Conservation (phyloP, 2,329 filamentous ascomycete species). For the Neopestalotiopsis sp. region DNA sequence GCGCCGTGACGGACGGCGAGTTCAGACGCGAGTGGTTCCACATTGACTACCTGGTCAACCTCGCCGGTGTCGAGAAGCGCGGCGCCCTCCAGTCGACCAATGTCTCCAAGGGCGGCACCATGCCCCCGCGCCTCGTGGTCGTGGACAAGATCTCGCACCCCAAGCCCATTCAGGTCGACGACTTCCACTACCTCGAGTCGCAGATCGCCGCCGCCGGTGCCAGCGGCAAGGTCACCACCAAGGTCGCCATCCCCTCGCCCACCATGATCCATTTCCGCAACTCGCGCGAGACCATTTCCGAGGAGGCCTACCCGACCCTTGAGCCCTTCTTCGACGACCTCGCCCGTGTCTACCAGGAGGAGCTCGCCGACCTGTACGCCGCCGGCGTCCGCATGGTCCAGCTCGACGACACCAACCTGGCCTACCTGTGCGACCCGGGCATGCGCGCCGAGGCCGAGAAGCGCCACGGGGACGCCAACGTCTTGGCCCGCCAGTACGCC, state of each 20-base stretch:
- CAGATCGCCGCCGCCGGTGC: constrained; percentile 43
- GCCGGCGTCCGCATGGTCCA: constrained; percentile 63
- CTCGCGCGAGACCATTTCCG: constrained; percentile 57
- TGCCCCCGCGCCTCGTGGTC: constrained; percentile 59
- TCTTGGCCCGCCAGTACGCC: constrained; percentile 57
- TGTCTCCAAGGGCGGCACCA: constrained; percentile 53
- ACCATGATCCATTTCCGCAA: constrained; percentile 68
- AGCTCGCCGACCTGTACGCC: constrained; percentile 54
- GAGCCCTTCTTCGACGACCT: constrained; percentile 62
- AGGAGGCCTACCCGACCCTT: constrained; percentile 57
- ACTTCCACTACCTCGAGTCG: constrained; percentile 59
- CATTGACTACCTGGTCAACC: constrained; percentile 61
- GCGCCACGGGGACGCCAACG: constrained; percentile 55
- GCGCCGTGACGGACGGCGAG: constrained; percentile 60
- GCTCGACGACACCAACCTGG: constrained; percentile 65
- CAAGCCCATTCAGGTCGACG: constrained; percentile 59
- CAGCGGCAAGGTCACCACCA: constrained; percentile 46
- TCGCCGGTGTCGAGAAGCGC: constrained; percentile 57
- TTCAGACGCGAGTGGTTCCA: constrained; percentile 64
- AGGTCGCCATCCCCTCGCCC: constrained; percentile 63
- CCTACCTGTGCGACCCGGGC: constrained; percentile 61
- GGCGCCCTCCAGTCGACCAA: constrained; percentile 50
- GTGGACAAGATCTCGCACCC: constrained; percentile 60
- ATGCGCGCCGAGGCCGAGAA: constrained; percentile 59
- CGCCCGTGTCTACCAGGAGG: constrained; percentile 59